phyloP scores from a whole-genome alignment of 2,329 filamentous ascomycete species.

The Diaporthe citri region DNA sequence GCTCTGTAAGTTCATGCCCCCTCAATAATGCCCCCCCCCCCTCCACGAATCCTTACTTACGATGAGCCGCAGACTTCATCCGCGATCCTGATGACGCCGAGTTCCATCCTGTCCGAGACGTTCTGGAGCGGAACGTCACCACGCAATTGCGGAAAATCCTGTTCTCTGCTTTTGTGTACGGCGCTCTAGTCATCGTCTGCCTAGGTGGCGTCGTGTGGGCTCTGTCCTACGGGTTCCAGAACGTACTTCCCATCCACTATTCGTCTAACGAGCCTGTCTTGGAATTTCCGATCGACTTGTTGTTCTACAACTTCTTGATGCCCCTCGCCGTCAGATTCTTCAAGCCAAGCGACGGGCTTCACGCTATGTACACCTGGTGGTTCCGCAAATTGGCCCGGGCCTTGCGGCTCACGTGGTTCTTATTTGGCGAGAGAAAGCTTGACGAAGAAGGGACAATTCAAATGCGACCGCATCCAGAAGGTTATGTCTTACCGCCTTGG shows the following conservation, averaged over 20 bases:
- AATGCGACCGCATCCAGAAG: slow-evolving; percentile 53
- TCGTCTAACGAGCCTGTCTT: slow-evolving; percentile 91
- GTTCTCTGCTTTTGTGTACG: slow-evolving; percentile 96
- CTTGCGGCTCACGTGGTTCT: slow-evolving; percentile 88
- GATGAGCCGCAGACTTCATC: slow-evolving; percentile 79
- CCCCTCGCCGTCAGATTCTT: slow-evolving; percentile 87
- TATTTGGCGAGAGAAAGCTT: slow-evolving; percentile 84
- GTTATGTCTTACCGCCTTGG: slow-evolving; percentile 53
- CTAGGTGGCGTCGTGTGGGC: slow-evolving; percentile 96
- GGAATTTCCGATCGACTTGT: slow-evolving; percentile 92
- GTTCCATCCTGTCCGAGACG: slow-evolving; percentile 97
- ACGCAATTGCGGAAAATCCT: slow-evolving; percentile 96
- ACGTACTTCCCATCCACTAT: slow-evolving; percentile 91
- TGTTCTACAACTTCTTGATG: slow-evolving; percentile 98
- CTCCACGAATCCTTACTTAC: slow-evolving; percentile 47
- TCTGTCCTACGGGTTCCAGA: slow-evolving; percentile 75
- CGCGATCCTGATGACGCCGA: slow-evolving; percentile 97
- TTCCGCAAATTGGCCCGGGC: slow-evolving; percentile 86
- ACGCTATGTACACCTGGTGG: slow-evolving; percentile 95
- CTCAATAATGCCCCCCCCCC: neutral
- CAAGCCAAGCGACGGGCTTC: slow-evolving; percentile 85
- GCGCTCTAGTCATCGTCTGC: slow-evolving; percentile 90
- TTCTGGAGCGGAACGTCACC: slow-evolving; percentile 90
- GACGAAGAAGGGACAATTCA: slow-evolving; percentile 84
- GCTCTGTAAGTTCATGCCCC: slow-evolving; percentile 73